Conservation (phyloP, 2,329 filamentous ascomycete genomes). For the Ceratocystis lukuohia region DNA sequence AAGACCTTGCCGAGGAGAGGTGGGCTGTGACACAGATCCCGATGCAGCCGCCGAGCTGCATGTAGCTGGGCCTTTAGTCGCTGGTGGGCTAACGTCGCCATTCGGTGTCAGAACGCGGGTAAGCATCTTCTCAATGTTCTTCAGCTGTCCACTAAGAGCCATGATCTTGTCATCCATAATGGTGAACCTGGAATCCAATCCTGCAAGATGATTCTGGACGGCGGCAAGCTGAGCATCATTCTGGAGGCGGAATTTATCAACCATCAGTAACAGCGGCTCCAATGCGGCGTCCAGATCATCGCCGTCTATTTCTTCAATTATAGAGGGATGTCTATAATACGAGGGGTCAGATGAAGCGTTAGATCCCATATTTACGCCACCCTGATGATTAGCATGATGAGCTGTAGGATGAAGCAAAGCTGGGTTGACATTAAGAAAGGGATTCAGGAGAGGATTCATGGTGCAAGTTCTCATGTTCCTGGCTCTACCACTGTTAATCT, state of each 20-base stretch:
- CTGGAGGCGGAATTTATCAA: conserved; percentile 5
- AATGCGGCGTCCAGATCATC: neutral
- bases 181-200: neutral
- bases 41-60: neutral
- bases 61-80: neutral
- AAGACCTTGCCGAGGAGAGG: neutral
- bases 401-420: neutral
- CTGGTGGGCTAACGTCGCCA: neutral
- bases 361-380: too few relatives aligned
- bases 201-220: neutral
- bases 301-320: neutral
- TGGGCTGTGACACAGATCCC: neutral
- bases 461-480: neutral
- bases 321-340: neutral
- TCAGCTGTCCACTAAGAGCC: neutral
- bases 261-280: neutral
- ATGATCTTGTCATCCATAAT: neutral
- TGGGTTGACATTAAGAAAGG: neutral
- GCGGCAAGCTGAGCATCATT: neutral
- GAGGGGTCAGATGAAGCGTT: neutral
- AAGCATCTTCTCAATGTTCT: conserved; percentile 2
- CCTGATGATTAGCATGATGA: neutral
- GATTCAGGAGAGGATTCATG: neutral
- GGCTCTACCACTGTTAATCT: neutral
- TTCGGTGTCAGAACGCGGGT: neutral